Percentiles rank a stretch among this genome's conserved stretches.
phyloP scores from a whole-genome alignment of 208 protist genomes.

The Strigomonas culicis region DNA sequence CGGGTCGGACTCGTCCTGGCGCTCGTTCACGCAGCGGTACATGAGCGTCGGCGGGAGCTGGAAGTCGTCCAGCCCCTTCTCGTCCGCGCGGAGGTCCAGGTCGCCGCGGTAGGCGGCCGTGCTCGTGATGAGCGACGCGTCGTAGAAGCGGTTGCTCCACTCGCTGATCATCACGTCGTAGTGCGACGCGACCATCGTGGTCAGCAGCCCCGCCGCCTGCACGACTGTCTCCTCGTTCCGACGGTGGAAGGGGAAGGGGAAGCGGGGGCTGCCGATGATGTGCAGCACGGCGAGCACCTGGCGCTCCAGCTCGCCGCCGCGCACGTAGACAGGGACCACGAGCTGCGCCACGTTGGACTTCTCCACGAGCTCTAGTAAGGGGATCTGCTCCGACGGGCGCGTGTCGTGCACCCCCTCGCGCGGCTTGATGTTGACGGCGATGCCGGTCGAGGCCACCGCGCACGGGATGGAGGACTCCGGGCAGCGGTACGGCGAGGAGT shows the following conservation, averaged over 20 bases:
- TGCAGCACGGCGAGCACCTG: constrained; percentile 67
- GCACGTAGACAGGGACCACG: constrained; percentile 67
- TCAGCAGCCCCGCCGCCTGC: constrained; percentile 68
- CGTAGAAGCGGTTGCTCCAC: constrained; percentile 86
- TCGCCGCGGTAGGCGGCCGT: constrained; percentile 56
- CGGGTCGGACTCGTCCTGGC: constrained; percentile 43
- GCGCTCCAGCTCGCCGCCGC: constrained; percentile 36
- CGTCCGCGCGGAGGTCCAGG: constrained; percentile 70
- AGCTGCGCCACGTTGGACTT: constrained; percentile 70
- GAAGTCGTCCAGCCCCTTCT: constrained; percentile 84
- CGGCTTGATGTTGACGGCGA: constrained; percentile 79
- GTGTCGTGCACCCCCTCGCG: constrained; percentile 13
- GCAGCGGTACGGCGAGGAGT: constrained; percentile 75
- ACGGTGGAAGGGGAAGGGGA: constrained; percentile 73
- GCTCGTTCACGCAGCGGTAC: constrained; percentile 62
- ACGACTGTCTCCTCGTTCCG: constrained; percentile 75
- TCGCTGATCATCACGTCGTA: constrained; percentile 79
- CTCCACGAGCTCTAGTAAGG: constrained; percentile 72
- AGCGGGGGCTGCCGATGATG: constrained; percentile 70
- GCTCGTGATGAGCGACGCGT: constrained; percentile 47
- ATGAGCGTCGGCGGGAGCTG: constrained; percentile 52
- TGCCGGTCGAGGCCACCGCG: constrained; percentile 64
- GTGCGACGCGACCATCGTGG: constrained; percentile 76
- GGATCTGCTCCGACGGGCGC: constrained; percentile 26
- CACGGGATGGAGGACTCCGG: constrained; percentile 69